Evolutionary conservation across 75 land plant species (phyloP), one percentile per base, ranked within the genome.

Genomic region (Picea sitchensis): DNA sequence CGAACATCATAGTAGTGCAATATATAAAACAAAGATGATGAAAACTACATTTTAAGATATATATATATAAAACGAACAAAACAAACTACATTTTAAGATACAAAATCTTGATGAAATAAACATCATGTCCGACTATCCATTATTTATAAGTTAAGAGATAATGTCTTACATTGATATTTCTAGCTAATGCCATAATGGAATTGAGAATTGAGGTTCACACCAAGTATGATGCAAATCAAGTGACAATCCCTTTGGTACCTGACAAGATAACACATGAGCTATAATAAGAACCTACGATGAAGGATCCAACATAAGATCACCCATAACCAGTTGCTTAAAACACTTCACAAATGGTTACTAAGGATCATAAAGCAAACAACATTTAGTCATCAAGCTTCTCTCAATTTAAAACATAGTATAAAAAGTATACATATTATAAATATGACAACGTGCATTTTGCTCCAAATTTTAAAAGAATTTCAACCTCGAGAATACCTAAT

Each of bases 1-100:
- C 99, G 78, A 41, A 98, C 81, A 81, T 98, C 99, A 83, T 98
- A 98, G 78, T 95, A 95, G 98, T 98, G 90, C 72, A 81, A 63
- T 65, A 59, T 47, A 75, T 4, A 83, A 30, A 31, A 68, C 23
- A 20, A 47, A 7, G 8, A 6, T 47, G 76, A 14, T 38, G n/a
- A 13, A 20, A 59, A 59, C 18, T 12, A 44, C 21, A 71, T n/a
- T 34, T 68, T 68, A 31, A 17, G 18, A 26, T 26, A 26, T 26
- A 68, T 26, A 68, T 36, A 38, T 15, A 4, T 34, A 36, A 15
- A 32, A 44, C 14, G 34, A 18, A 38, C 15, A 15, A 36, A 17
- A 32, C 38, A 36, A 58, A 58, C 31, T 23, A 68, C 44, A 68
- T 18, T 38, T 44, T 41, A 34, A 20, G 9, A 71, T 41, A 20